Base-by-base conservation (phyloP, 768 basidiomycete genomes). In the Psilocybe cyanescens region DNA sequence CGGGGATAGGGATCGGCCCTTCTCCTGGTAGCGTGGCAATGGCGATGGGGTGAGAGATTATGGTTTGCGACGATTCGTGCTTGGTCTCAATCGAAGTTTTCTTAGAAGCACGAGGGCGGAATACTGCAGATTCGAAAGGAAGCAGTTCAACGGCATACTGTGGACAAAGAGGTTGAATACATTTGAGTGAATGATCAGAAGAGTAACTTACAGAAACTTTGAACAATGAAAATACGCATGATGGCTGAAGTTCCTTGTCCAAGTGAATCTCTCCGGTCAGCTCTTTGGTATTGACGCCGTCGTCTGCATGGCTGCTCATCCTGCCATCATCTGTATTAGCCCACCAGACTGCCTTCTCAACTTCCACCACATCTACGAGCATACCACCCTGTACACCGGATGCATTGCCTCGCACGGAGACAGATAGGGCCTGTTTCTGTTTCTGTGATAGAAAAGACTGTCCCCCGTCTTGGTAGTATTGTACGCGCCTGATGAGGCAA, bases 201-300 rank as follows among this genome's bases (percentile, higher is more conserved):
- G 39, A 8, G 0, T 8, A 45, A 61, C 74, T 55, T 33, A 77
- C 76, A 47, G 70, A 68, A 28, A 75, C 60, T 41, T 65, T 67
- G 61, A 76, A 74, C 45, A 71, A 57, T 9, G 56, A 59, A 48
- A 74, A 70, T 16, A 57, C 58, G 30, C 71, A 71, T 16, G 75
- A 72, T 31, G 75, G 68, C 41, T 68, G 70, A 29, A 75, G 44
- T 3, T 76, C 71, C 39, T 70, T 68, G 19, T 68, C 61, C 2
- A 78, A 58, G 19, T 73, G 74, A 17, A 76, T 72, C 63, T 78
- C 76, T 39, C 76, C 76, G 35, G 71, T 68, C 17, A 78, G 55
- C 1, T 48, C 58, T 16, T 71, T 71, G 50, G 47, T 55, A 12
- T 64, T 55, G 14, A 62, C 19, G 39, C 58, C 60, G 14, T 48